These are phyloP conservation scores for Cyclotella atomus DNA, from an alignment of 108 stramenopile genomes.

Conservation along the genomic window DNA sequence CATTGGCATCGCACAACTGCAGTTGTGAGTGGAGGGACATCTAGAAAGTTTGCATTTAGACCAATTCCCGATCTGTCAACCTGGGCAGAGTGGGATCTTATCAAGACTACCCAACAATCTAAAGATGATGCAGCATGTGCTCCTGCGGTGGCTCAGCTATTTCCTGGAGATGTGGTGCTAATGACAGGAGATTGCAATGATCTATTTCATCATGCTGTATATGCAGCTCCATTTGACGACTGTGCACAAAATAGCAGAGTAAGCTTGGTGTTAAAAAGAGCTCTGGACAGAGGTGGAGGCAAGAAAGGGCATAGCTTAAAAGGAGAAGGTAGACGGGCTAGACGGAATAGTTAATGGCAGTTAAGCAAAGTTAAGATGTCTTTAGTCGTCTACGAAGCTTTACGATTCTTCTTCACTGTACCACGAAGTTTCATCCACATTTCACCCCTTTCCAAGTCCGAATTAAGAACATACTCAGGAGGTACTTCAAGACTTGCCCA, in stretches of 20 bases:
- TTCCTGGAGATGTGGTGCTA: constrained; percentile 72
- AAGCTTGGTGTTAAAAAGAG: constrained; percentile 72
- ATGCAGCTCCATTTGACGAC: constrained; percentile 45
- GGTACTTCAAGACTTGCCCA: constrained; percentile 87
- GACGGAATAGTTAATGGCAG: background rate
- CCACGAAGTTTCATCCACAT: constrained; percentile 76
- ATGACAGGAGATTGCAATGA: constrained; percentile 75
- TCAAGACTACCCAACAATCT: background rate
- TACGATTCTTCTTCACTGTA: constrained; percentile 32
- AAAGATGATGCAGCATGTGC: constrained; percentile 37
- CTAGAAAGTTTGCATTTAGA: constrained; percentile 70
- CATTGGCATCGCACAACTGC: constrained; percentile 67
- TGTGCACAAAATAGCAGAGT: constrained; percentile 43
- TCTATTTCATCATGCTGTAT: constrained; percentile 77
- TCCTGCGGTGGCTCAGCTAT: constrained; percentile 58
- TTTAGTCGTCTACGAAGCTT: background rate
- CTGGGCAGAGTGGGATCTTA: constrained; percentile 57
- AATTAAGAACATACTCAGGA: constrained; percentile 61
- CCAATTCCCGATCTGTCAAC: constrained; percentile 59
- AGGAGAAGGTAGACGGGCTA: constrained; percentile 57
- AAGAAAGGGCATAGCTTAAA: constrained; percentile 58
- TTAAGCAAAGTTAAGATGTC: background rate
- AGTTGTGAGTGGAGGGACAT: constrained; percentile 59
- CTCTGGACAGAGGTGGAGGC: constrained; percentile 55
- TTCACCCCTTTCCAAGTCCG: constrained; percentile 66